Evolutionary conservation across 148 eudicot genomes (phyloP), one percentile per base, ranked within the genome.

Genomic region (Silene latifolia): DNA sequence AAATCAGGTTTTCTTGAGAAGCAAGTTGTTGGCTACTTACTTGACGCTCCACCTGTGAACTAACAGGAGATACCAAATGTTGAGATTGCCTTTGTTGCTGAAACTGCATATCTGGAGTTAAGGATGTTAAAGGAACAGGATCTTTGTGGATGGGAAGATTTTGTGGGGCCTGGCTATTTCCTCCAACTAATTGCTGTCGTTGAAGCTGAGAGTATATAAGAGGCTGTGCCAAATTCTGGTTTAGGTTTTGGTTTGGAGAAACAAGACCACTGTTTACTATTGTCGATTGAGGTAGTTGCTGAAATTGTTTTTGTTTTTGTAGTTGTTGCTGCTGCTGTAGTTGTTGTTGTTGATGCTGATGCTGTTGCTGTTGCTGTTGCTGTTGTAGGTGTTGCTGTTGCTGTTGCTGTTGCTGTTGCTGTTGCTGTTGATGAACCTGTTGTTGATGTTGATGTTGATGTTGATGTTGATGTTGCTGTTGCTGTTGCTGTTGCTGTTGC

Each of bases 41-140:
- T 72, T 76, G 84, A 68, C 82, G 66, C 69, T 81, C 82, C 65
- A 67, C 56, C 32, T 84, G 86, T 44, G 84, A 44, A 66, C 60
- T 76, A 24, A 74, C 74, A 64, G 87, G 75, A 65, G 87, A 76
- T 63, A 70, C 44, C 72, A 74, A 42, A 63, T 77, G 89, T n/a
- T 89, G 88, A 65, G 90, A 85, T 61, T 83, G 90, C 81, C 88
- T 84, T 79, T 85, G 91, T 77, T 89, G 98, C 83, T 89, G 98
- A 82, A 87, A 88, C 76, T 88, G 97, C 80, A 86, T 64, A 62
- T 91, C 97, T 46, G 86, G 87, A 20, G 85, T 80, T 75, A 87
- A 75, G 13, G 93, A 78, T 61, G 89, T 72, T 74, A 74, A 58
- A 64, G 44, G 1, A n/a, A 42, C 21, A 20, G 71, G 20, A 44